phyloP scores from a whole-genome alignment of 2,329 filamentous ascomycete genomes.

The Penicillium griseofulvum region DNA sequence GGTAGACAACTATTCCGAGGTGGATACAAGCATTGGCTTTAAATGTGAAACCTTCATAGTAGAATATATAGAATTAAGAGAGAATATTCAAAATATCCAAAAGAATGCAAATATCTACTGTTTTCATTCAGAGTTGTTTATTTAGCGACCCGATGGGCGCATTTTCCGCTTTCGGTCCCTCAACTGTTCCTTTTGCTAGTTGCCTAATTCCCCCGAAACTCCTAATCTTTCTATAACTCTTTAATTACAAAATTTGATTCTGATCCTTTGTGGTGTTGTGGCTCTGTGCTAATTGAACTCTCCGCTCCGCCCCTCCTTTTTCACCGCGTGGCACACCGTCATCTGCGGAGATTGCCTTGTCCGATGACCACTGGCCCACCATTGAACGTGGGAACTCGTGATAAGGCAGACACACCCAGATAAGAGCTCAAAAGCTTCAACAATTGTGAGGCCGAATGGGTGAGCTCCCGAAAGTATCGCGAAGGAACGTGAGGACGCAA shows the following conservation, averaged over 20 bases:
- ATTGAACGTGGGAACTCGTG: constrained; percentile 7
- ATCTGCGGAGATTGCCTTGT: constrained; percentile 21
- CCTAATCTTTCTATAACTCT: background rate
- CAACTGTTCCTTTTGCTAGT: background rate
- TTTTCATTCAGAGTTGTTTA: constrained; percentile 3
- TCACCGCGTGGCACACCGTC: constrained; percentile 21
- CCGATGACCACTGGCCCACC: constrained; percentile 20
- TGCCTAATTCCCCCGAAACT: background rate
- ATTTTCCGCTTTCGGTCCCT: constrained; percentile 12
- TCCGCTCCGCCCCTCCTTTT: constrained; percentile 21
- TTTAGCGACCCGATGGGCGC: background rate
- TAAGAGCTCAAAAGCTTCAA: background rate
- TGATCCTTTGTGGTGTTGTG: background rate
- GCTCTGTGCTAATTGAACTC: constrained; percentile 6
- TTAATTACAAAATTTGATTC: background rate
- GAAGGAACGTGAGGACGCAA: constrained; percentile 15
- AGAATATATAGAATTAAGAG: background rate
- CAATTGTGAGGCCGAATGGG: constrained; percentile 17
- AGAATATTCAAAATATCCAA: background rate
- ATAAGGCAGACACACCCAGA: background rate
- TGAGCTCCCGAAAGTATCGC: constrained; percentile 10
- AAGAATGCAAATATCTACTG: background rate
- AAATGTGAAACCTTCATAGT: background rate
- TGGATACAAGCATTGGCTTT: background rate
- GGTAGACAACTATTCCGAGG: background rate